Conservation (phyloP, 176 grass and related monocot species). For the Zoysia pacifica region DNA sequence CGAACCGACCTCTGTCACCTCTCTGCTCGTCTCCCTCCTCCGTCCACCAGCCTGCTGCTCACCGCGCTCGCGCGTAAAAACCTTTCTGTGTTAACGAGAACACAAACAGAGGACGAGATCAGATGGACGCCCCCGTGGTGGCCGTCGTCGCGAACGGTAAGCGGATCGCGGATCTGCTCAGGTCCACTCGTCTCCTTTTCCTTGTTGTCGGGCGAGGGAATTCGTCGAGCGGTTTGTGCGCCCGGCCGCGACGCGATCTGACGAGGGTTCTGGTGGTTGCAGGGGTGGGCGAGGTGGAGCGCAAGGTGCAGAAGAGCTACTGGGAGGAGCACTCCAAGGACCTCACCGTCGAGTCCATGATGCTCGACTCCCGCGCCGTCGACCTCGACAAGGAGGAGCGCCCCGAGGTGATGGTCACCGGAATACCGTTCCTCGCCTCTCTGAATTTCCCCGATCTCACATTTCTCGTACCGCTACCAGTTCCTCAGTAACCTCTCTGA, state of each 20-base stretch:
- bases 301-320: conserved; percentile 82
- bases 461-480: not conserved
- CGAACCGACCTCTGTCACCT: too few relatives aligned
- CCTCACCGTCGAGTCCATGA: conserved; percentile 96
- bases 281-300: conserved; percentile 62
- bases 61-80: too few relatives aligned
- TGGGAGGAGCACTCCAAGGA: conserved; percentile 96
- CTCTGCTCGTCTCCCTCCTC: not conserved
- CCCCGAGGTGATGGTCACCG: conserved; percentile 61
- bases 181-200: too few relatives aligned
- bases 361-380: conserved; percentile 90
- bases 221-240: conserved; percentile 17
- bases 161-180: conserved; percentile 17
- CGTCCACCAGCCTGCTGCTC: not conserved
- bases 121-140: conserved; percentile 47
- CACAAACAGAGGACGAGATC: not conserved
- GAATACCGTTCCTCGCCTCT: not conserved
- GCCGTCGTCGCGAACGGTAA: conserved; percentile 49
- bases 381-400: conserved; percentile 96
- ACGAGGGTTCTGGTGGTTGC: not conserved
- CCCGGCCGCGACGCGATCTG: not conserved
- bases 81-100: not conserved
- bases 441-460: not conserved
- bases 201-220: not conserved
- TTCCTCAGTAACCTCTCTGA: not conserved